phyloP scores from a whole-genome alignment of 2,329 filamentous ascomycete genomes.

The Arthrocladium fulminans region DNA sequence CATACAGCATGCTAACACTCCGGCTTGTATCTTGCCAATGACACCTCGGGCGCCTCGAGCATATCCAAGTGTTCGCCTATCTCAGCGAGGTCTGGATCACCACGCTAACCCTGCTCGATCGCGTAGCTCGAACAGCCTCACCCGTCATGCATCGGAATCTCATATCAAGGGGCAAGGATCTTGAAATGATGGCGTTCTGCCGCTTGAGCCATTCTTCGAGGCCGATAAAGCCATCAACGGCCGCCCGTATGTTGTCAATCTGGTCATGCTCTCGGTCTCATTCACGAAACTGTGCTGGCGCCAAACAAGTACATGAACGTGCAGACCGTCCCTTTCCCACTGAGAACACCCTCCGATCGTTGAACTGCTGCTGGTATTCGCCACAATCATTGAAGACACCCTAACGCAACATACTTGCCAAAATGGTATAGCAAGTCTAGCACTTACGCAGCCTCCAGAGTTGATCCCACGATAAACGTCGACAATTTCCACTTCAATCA shows the following conservation, averaged over 20 bases:
- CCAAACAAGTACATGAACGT: too few relatives aligned
- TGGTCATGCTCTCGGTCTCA: background rate
- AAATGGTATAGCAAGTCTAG: background rate
- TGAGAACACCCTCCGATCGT: too few relatives aligned
- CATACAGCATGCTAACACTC: background rate
- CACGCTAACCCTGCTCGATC: background rate
- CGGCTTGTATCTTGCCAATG: background rate
- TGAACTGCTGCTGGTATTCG: too few relatives aligned
- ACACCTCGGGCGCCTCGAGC: too few relatives aligned
- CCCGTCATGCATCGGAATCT: background rate
- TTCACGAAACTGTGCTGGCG: too few relatives aligned
- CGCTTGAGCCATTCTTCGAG: background rate
- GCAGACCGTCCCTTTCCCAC: too few relatives aligned
- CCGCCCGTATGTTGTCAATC: background rate
- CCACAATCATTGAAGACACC: too few relatives aligned
- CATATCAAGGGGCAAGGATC: background rate
- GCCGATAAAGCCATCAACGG: background rate
- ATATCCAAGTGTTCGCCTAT: background rate
- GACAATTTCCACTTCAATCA: constrained; percentile 2
- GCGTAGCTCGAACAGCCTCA: background rate
- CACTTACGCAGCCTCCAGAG: constrained; percentile 4
- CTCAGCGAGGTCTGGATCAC: background rate
- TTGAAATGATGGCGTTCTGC: background rate
- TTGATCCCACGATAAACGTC: constrained; percentile 4
- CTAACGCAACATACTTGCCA: too few relatives aligned